Evolutionary conservation across 345 rosid genomes (phyloP).

Genomic region (Litchi chinensis): DNA sequence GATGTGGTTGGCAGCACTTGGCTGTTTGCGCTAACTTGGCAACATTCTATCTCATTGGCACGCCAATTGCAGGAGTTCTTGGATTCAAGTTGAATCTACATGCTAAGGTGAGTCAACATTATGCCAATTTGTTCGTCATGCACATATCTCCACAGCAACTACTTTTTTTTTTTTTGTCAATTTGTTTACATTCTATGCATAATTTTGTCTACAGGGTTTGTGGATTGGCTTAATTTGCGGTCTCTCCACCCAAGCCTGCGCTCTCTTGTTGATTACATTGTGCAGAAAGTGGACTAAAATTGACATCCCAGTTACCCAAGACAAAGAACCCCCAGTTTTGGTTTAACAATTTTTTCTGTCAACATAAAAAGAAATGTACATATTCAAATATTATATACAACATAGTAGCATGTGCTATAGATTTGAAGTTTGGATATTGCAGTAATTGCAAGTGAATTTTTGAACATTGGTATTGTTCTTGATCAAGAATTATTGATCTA

Average conservation of each 20-base stretch:
- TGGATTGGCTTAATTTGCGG: constrained; percentile 86
- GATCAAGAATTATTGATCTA: too few relatives aligned
- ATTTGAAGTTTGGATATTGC: too few relatives aligned
- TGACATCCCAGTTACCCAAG: constrained; percentile 12
- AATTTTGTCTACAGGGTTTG: constrained; percentile 48
- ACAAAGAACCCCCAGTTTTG: not conserved
- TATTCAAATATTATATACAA: not conserved
- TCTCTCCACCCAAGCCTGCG: constrained; percentile 43
- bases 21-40: constrained; percentile 54
- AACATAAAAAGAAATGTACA: not conserved
- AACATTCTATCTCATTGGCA: constrained; percentile 53
- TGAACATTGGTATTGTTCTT: not conserved
- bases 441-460: not conserved
- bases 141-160: not conserved
- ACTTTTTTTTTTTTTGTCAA: too few relatives aligned
- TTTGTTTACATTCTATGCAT: not conserved
- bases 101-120: constrained; percentile 45
- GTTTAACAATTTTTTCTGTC: not conserved
- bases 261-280: constrained; percentile 47
- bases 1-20: constrained; percentile 75
- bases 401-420: too few relatives aligned
- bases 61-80: constrained; percentile 49
- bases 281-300: constrained; percentile 51
- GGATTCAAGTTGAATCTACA: constrained; percentile 56
- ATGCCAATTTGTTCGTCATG: not conserved